Evolutionary conservation across 495 filamentous ascomycete species (phyloP), one percentile per base, ranked within the genome.

Genomic region (Tuber brumale): DNA sequence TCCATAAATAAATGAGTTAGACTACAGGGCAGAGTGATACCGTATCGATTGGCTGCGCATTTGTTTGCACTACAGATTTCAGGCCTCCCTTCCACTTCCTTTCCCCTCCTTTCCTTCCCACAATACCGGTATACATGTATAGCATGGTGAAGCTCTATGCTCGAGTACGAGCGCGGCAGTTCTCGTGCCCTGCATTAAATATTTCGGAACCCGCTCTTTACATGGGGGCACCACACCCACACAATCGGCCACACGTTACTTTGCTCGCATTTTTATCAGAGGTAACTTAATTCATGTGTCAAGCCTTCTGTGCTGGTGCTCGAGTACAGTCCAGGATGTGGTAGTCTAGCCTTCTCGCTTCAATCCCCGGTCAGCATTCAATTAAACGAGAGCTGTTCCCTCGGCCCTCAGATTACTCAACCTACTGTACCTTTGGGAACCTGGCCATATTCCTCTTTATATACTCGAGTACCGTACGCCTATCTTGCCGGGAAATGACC

Each of bases 181-280:
- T 66, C 57, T 66, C 57, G 57, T 66, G 27, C 57, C 57, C 57
- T 35, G 57, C 57, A 66, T 66, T 35, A 31, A 66, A 66, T 19
- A 66, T 35, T 31, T 8, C 31, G 57, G 57, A 66, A 66, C 0
- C 57, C 27, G 27, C 57, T 66, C 57, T 19, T 35, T 35, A 35
- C 27, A 66, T 35, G 57, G 57, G n/a, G 2, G 27, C 57, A 18
- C 51, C n/a, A 6, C 57, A 18, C 57, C 57, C 57, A 35, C 27
- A 35, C 57, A 35, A 14, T 35, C 8, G 57, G 57, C 19, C 31
- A 35, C 57, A 66, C 57, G 27, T 66, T 66, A 66, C 57, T 66
- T 66, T 66, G 27, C 16, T 35, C 57, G 27, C 57, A 35, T 14
- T 18, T 18, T 14, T 6, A 31, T 66, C 31, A 31, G 35, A 46